Conservation (phyloP, 1,284 basidiomycete genomes). For the Schizophyllum commune region DNA sequence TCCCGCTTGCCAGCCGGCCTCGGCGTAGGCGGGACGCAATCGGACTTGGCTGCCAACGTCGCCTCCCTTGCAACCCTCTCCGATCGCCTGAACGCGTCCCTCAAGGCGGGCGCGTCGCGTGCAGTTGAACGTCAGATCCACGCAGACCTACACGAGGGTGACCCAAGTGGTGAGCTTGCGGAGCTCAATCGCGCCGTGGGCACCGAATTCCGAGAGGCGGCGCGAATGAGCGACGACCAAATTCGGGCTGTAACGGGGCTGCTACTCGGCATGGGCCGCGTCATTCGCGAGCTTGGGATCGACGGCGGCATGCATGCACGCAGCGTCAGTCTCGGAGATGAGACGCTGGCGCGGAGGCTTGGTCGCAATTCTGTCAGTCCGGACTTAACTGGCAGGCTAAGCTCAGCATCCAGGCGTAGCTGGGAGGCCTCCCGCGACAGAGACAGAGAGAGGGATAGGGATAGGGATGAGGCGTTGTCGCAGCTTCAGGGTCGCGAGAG, state of each 20-base stretch:
- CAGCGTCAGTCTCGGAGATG: slow-evolving; percentile 34
- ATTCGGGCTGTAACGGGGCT: slow-evolving; percentile 68
- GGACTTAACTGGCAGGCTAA: slow-evolving; percentile 37
- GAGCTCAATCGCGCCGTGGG: slow-evolving; percentile 63
- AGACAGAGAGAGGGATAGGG: background rate
- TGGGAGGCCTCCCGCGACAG: slow-evolving; percentile 33
- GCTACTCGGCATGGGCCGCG: slow-evolving; percentile 61
- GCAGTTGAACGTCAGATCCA: slow-evolving; percentile 67
- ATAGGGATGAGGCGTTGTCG: slow-evolving; percentile 23
- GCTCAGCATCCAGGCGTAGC: slow-evolving; percentile 47
- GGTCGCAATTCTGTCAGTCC: slow-evolving; percentile 26
- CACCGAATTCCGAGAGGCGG: slow-evolving; percentile 59
- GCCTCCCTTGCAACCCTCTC: slow-evolving; percentile 56
- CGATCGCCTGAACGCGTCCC: slow-evolving; percentile 53
- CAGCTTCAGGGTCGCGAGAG: slow-evolving; percentile 27
- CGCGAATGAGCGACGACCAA: slow-evolving; percentile 67
- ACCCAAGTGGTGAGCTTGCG: slow-evolving; percentile 28
- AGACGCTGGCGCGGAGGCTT: slow-evolving; percentile 13
- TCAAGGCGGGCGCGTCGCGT: slow-evolving; percentile 44
- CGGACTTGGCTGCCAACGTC: slow-evolving; percentile 52
- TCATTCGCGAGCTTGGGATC: slow-evolving; percentile 46
- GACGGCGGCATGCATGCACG: slow-evolving; percentile 20
- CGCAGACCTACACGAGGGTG: slow-evolving; percentile 46
- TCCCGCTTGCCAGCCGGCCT: slow-evolving; percentile 38
- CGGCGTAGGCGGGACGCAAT: slow-evolving; percentile 23